Evolutionary conservation across 495 filamentous ascomycete genomes (phyloP), one percentile per base, ranked within the genome.

Genomic region (Cercophora scortea): DNA sequence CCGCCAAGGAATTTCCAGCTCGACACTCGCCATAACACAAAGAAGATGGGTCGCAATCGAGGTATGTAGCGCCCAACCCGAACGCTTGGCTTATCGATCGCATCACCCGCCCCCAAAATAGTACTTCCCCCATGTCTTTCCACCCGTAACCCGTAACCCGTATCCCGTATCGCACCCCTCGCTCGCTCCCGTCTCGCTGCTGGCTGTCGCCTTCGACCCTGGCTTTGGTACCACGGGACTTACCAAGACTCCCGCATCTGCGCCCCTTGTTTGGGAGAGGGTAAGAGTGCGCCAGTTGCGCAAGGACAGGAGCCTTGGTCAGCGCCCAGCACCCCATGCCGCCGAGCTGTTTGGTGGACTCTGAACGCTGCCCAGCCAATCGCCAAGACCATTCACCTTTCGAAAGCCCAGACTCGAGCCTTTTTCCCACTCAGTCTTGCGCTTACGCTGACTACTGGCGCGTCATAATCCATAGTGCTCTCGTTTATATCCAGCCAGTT

Each of bases 401-500:
- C 25, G 5, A 25, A 25, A 25, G 25, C 25, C 25, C 25, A 25
- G 25, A 25, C 25, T 25, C 25, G 25, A 2, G 25, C 25, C 25
- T 2, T 25, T 25, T 25, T 2, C 25, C 25, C 6, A 33, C 17
- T 4, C n/a, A 59, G 59, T 60, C 47, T 61, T 34, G 47, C 47
- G 47, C 33, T 52, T 53, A 55, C 55, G 51, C 63, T 66, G 61
- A 63, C 58, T 45, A 57, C 19, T 56, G 50, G 53, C 54, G 54
- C 58, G 52, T 61, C 56, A 49, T 46, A 41, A 45, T 25, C 25
- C 25, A 61, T 56, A 83, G 79, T 83, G 25, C 64, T 76, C 41
- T 83, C 79, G 61, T 83, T 81, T 71, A 81, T 83, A 70, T 75
- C 77, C 9, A 11, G 10, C 58, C 71, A 72, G 51, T 74, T 81